A percentile compares a stretch with the other conserved stretches of the same genome.
phyloP scores from a whole-genome alignment of 805 yeast genomes.

The Cyberlindnera galapagoensis region DNA sequence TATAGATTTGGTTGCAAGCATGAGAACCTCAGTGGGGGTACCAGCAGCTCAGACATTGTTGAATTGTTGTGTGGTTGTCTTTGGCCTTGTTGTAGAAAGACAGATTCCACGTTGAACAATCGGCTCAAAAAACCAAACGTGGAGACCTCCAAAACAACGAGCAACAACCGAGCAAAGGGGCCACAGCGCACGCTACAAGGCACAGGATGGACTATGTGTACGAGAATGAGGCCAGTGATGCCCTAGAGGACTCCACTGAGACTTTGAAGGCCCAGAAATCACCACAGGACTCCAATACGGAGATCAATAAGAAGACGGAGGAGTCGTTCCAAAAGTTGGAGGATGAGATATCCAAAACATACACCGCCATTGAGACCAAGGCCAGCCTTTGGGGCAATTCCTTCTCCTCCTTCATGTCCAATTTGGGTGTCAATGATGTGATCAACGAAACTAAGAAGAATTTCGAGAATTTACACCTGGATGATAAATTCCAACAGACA shows the following conservation, averaged over 20 bases:
- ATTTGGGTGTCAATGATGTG: constrained; percentile 30
- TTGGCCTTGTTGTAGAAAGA: too few species aligned
- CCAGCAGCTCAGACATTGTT: constrained; percentile 24
- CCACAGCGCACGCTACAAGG: neutral
- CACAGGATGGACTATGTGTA: constrained; percentile 22
- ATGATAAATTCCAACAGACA: constrained; percentile 11
- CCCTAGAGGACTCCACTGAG: constrained; percentile 17
- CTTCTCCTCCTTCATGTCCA: constrained; percentile 28
- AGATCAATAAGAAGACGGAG: constrained; percentile 42
- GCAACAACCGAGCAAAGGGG: neutral
- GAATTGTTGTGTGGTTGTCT: neutral
- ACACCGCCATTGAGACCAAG: constrained; percentile 36
- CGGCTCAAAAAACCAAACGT: too few species aligned
- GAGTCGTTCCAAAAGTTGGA: constrained; percentile 46
- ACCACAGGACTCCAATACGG: constrained; percentile 14
- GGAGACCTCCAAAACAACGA: too few species aligned
- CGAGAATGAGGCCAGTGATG: constrained; percentile 10
- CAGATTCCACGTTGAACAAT: too few species aligned
- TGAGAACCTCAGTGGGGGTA: constrained; percentile 77
- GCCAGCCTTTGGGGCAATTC: constrained; percentile 30
- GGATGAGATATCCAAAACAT: constrained; percentile 45
- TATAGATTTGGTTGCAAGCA: constrained; percentile 63
- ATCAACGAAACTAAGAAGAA: constrained; percentile 21
- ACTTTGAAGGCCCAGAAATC: constrained; percentile 11
- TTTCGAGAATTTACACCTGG: constrained; percentile 19